These are phyloP conservation scores for Neoascochyta sp. DNA, from an alignment of 2,329 filamentous ascomycete genomes.

Conservation along the genomic window DNA sequence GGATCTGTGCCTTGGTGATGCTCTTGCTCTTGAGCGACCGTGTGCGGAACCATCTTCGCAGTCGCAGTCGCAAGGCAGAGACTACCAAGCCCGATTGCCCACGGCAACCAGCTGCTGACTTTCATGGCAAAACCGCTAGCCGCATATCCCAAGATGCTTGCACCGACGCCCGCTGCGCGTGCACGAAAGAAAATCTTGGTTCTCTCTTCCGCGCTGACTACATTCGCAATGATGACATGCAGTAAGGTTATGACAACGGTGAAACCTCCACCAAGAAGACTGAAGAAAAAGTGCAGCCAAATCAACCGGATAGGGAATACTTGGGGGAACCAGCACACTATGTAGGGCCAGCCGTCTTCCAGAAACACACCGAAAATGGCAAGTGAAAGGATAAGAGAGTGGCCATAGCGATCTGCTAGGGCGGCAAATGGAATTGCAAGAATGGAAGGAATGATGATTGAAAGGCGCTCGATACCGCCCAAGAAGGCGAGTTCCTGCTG, in stretches of 20 bases:
- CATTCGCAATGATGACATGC: constrained; percentile 17
- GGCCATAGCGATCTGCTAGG: constrained; percentile 16
- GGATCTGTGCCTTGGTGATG: not conserved
- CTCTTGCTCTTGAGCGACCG: constrained; percentile 1
- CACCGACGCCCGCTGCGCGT: constrained; percentile 13
- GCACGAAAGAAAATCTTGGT: constrained; percentile 14
- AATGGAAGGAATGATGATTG: constrained; percentile 16
- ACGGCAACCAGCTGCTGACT: constrained; percentile 8
- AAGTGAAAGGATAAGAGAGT: constrained; percentile 12
- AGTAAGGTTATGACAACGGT: constrained; percentile 14
- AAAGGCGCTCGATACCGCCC: constrained; percentile 14
- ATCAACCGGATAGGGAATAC: constrained; percentile 14
- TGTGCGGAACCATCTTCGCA: constrained; percentile 9
- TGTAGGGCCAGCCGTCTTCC: constrained; percentile 12
- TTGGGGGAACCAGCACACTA: constrained; percentile 13
- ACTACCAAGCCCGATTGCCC: constrained; percentile 9
- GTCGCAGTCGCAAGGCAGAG: constrained; percentile 4
- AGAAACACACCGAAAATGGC: constrained; percentile 14
- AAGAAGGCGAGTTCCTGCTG: constrained; percentile 15
- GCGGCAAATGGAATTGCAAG: constrained; percentile 18
- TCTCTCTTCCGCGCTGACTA: constrained; percentile 11
- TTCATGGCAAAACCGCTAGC: constrained; percentile 12
- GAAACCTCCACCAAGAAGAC: constrained; percentile 12
- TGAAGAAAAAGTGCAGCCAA: constrained; percentile 16
- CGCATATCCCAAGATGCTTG: constrained; percentile 15